Conservation (phyloP, 495 filamentous ascomycete genomes). For the Hypoxylon crocopeplum region DNA sequence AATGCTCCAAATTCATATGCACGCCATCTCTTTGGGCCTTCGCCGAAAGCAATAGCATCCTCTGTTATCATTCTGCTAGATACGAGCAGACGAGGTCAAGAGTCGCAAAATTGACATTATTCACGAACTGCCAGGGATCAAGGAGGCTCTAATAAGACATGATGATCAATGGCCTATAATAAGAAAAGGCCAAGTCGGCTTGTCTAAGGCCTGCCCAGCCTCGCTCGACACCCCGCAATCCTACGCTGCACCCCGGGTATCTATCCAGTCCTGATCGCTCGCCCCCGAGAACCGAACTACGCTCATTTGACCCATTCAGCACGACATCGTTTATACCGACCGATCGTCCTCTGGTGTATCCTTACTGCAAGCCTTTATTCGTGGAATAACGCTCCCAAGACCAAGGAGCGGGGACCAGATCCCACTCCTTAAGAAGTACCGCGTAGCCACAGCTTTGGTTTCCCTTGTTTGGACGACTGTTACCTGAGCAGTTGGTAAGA, state of each 20-base stretch:
- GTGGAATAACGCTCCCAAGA: conserved; percentile 12
- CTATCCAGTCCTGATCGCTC: conserved; percentile 18
- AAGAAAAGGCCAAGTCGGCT: conserved; percentile 22
- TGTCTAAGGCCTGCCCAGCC: conserved; percentile 13
- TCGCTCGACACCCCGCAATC: conserved; percentile 25
- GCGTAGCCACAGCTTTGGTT: conserved; percentile 10
- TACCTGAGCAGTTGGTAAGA: not conserved
- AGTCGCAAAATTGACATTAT: not conserved
- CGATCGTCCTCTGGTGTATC: not conserved
- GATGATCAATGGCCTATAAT: conserved; percentile 24
- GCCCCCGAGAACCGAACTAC: conserved; percentile 31
- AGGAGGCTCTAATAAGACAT: conserved; percentile 26
- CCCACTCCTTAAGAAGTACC: conserved; percentile 7
- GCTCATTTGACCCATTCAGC: conserved; percentile 18
- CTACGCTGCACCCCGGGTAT: conserved; percentile 7
- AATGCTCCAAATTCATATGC: no score
- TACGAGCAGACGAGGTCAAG: not conserved
- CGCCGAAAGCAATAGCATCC: no score
- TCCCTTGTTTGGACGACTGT: not conserved
- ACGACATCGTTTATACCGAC: conserved; percentile 32
- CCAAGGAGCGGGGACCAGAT: conserved; percentile 10
- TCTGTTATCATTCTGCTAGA: no score
- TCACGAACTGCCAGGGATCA: not conserved
- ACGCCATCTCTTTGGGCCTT: no score
- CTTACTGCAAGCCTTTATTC: conserved; percentile 11